Percentiles rank a stretch among this genome's conserved stretches.
These are phyloP conservation scores for Septoria linicola DNA, from an alignment of 2,329 filamentous ascomycete species.

Conservation along the genomic window DNA sequence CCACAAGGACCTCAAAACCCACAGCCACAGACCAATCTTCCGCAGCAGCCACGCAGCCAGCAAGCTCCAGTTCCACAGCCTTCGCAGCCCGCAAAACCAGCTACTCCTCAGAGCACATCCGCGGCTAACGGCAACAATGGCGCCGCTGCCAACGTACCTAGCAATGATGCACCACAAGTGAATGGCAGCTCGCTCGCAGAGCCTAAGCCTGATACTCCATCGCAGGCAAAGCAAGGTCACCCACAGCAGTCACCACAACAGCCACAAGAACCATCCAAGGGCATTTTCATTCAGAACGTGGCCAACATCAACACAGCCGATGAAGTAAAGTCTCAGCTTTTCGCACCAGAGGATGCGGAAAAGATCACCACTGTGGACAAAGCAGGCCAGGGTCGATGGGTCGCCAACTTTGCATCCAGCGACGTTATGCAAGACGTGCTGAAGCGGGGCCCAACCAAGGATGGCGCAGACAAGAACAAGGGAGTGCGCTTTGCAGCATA, in stretches of 20 bases:
- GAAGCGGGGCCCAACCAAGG: conserved; percentile 70
- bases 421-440: conserved; percentile 82
- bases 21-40: conserved; percentile 28
- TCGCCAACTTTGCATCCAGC: conserved; percentile 76
- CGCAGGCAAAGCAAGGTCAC: conserved; percentile 39
- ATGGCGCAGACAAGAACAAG: conserved; percentile 62
- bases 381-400: conserved; percentile 76
- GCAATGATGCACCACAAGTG: conserved; percentile 42
- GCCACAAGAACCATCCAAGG: conserved; percentile 59
- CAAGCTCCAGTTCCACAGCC: conserved; percentile 30
- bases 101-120: conserved; percentile 29
- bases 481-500: conserved; percentile 50
- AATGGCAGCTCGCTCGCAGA: conserved; percentile 51
- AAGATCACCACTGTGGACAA: conserved; percentile 72
- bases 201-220: conserved; percentile 53
- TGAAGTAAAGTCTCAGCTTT: conserved; percentile 71
- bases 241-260: conserved; percentile 29
- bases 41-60: conserved; percentile 32
- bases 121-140: conserved; percentile 34
- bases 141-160: conserved; percentile 34
- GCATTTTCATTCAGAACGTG: conserved; percentile 72
- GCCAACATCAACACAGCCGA: conserved; percentile 69
- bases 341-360: conserved; percentile 75
- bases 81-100: conserved; percentile 31
- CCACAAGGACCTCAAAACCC: conserved; percentile 34